A percentile compares a stretch with the other conserved stretches of the same genome.
These are phyloP conservation scores for Alternaria tenuissima DNA, from an alignment of 2,329 filamentous ascomycete species.

Conservation along the genomic window DNA sequence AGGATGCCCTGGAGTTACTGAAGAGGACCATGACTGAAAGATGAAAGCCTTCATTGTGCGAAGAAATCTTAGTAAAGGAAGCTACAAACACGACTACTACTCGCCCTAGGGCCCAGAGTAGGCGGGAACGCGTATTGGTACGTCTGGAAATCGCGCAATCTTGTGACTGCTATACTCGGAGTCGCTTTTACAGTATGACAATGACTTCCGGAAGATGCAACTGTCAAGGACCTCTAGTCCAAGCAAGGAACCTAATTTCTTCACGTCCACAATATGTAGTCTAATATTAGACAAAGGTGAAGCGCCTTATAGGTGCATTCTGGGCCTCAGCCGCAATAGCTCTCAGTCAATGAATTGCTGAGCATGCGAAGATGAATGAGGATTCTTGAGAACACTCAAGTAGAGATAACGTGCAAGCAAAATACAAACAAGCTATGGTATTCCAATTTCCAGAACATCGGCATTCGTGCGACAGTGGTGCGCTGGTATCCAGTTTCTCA, in stretches of 20 bases:
- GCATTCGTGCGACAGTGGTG: neutral
- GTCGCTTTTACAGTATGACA: neutral
- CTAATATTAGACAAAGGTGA: neutral
- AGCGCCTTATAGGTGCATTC: neutral
- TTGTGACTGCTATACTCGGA: neutral
- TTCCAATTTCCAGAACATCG: neutral
- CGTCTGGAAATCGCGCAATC: neutral
- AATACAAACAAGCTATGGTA: neutral
- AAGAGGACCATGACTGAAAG: conserved; percentile 78
- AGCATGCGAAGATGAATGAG: neutral
- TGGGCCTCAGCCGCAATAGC: neutral
- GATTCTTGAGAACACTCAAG: neutral
- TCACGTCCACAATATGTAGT: neutral
- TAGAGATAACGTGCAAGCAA: neutral
- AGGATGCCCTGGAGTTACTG: conserved; percentile 85
- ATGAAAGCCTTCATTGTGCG: too few species aligned
- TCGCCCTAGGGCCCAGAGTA: neutral
- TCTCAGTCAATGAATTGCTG: neutral
- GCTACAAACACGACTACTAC: neutral
- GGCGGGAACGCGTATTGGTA: neutral
- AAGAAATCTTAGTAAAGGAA: neutral
- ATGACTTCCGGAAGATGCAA: neutral
- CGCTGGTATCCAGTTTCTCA: neutral
- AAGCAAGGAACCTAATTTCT: neutral
- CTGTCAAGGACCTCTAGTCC: neutral